A percentile compares a stretch with the other conserved stretches of the same genome.
phyloP scores from a whole-genome alignment of 2,329 filamentous ascomycete genomes.

The Arachnomyces sp. region DNA sequence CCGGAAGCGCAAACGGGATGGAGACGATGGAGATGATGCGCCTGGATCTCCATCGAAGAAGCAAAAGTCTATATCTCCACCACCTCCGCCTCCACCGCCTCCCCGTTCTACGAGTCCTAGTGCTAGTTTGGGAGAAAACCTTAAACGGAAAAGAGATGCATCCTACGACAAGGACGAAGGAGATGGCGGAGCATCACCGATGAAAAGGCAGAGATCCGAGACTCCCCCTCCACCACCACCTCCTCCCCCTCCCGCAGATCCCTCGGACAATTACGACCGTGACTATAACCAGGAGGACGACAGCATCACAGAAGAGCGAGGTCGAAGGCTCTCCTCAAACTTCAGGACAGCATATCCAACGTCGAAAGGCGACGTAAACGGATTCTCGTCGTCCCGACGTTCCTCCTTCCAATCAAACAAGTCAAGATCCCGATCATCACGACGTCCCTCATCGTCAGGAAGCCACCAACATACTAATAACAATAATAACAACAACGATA shows the following conservation, averaged over 20 bases:
- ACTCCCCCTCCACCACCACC: conserved; percentile 22
- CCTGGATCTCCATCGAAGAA: conserved; percentile 47
- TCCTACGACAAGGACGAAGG: conserved; percentile 13
- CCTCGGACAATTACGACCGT: conserved; percentile 13
- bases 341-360: too few species aligned
- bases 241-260: conserved; percentile 24
- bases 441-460: too few species aligned
- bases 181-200: conserved; percentile 12
- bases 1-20: conserved; percentile 58
- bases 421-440: too few species aligned
- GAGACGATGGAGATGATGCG: conserved; percentile 31
- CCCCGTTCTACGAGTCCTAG: conserved; percentile 18
- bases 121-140: conserved; percentile 10
- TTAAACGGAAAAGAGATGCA: conserved; percentile 15
- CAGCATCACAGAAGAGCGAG: neutral
- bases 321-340: neutral
- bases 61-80: conserved; percentile 39
- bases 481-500: too few species aligned
- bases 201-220: conserved; percentile 15
- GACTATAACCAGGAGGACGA: neutral
- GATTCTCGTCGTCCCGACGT: too few species aligned
- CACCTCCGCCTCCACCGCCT: conserved; percentile 28
- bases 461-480: too few species aligned
- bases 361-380: too few species aligned
- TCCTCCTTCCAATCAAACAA: too few species aligned